Conservation (phyloP, 2,329 filamentous ascomycete species). For the Pseudocercospora eumusae region DNA sequence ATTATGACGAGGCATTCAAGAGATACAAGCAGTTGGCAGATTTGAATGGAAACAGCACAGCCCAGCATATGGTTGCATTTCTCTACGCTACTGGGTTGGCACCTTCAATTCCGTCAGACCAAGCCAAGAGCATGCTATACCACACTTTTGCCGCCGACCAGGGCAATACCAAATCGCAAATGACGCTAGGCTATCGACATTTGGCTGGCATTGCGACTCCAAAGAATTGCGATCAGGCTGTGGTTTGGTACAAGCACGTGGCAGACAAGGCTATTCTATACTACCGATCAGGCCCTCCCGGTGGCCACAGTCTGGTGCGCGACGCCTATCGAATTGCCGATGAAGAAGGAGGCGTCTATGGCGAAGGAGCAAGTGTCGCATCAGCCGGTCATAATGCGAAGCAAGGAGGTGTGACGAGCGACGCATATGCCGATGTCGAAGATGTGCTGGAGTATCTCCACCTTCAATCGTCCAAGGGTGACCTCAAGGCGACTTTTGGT, state of each 20-base stretch:
- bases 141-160: slow-evolving; percentile 89
- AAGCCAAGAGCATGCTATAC: slow-evolving; percentile 88
- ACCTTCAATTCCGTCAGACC: slow-evolving; percentile 75
- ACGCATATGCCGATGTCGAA: slow-evolving; percentile 82
- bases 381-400: slow-evolving; percentile 83
- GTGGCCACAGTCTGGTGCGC: slow-evolving; percentile 73
- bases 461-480: slow-evolving; percentile 84
- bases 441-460: slow-evolving; percentile 95
- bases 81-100: slow-evolving; percentile 95
- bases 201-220: slow-evolving; percentile 81
- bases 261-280: slow-evolving; percentile 90
- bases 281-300: slow-evolving; percentile 86
- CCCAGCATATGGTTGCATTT: slow-evolving; percentile 92
- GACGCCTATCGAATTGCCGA: slow-evolving; percentile 87
- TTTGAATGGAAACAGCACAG: slow-evolving; percentile 81
- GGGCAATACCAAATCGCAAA: slow-evolving; percentile 82
- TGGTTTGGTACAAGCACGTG: slow-evolving; percentile 86
- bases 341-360: slow-evolving; percentile 88
- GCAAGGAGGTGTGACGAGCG: slow-evolving; percentile 70
- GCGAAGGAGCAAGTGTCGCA: slow-evolving; percentile 86
- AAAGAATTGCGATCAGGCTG: slow-evolving; percentile 80
- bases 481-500: slow-evolving; percentile 82
- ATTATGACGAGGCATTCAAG: slow-evolving; percentile 76
- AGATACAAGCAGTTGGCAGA: slow-evolving; percentile 78
- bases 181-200: slow-evolving; percentile 88